These are phyloP conservation scores for Ramaria sp. DNA, from an alignment of 768 basidiomycete species.

Conservation along the genomic window DNA sequence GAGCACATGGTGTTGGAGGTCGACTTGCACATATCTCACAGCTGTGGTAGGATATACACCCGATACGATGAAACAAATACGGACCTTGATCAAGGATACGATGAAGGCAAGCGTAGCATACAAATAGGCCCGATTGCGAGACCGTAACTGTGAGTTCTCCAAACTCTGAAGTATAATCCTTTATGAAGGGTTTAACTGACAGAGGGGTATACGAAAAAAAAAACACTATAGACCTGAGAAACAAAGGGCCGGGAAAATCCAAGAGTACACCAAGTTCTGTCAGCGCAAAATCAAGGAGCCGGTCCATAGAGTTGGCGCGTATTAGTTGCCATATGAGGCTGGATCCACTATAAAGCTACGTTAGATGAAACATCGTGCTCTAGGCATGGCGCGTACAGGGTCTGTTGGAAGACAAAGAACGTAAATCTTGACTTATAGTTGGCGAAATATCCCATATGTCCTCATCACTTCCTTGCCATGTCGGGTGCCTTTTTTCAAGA, in stretches of 20 bases:
- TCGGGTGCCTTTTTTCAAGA: neutral
- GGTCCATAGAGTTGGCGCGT: slow-evolving; percentile 12
- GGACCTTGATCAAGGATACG: slow-evolving; percentile 7
- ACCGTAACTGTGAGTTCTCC: slow-evolving; percentile 1
- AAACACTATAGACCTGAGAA: slow-evolving; percentile 17
- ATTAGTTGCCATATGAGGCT: slow-evolving; percentile 2
- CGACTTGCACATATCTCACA: slow-evolving; percentile 3
- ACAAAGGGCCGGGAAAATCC: slow-evolving; percentile 25
- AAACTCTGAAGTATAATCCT: slow-evolving; percentile 20
- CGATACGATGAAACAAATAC: neutral
- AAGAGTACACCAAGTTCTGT: slow-evolving; percentile 20
- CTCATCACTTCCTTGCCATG: slow-evolving; percentile 6
- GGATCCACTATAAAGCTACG: neutral
- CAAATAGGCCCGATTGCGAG: slow-evolving; percentile 2
- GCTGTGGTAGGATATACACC: neutral
- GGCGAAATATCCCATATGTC: slow-evolving; percentile 13
- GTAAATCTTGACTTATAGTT: slow-evolving; percentile 7
- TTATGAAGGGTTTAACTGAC: slow-evolving; percentile 15
- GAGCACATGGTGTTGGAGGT: slow-evolving; percentile 9
- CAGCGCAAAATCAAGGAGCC: slow-evolving; percentile 17
- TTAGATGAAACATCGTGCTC: neutral
- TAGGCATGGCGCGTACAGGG: neutral
- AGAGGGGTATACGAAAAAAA: neutral
- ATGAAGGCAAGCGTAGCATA: slow-evolving; percentile 9
- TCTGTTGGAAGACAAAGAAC: slow-evolving; percentile 7